phyloP scores from a whole-genome alignment of 371 early-diverging fungal species.

The Circinella minor region DNA sequence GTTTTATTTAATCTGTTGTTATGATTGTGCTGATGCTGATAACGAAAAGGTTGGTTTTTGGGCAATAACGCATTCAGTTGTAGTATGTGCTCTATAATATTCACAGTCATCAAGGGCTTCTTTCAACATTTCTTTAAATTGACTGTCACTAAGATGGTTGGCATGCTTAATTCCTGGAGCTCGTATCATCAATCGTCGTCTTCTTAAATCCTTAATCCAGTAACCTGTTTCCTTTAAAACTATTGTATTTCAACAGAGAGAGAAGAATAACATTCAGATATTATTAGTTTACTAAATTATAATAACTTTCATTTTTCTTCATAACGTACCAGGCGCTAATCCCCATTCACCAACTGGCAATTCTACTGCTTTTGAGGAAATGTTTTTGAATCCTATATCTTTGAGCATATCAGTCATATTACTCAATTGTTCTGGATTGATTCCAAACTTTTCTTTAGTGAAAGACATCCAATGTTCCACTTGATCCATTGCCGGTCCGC shows the following conservation, averaged over 20 bases:
- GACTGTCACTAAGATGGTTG: not conserved
- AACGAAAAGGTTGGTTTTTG: not conserved
- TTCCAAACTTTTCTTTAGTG: not conserved
- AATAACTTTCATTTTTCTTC: too few species aligned
- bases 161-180: conserved; percentile 3
- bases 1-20: too few species aligned
- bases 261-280: too few species aligned
- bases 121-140: not conserved
- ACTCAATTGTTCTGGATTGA: not conserved
- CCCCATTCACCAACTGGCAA: conserved; percentile 16
- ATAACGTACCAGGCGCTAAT: conserved; percentile 7
- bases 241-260: not conserved
- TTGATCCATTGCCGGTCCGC: not conserved
- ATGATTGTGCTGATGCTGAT: not conserved
- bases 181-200: not conserved
- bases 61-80: not conserved
- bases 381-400: not conserved
- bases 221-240: conserved; percentile 13
- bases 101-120: conserved; percentile 6
- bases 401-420: not conserved
- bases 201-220: conserved; percentile 3
- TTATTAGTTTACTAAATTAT: too few species aligned
- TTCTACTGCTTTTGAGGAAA: not conserved
- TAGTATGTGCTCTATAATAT: conserved; percentile 4
- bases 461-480: not conserved